Evolutionary conservation across 2,329 filamentous ascomycete species (phyloP), one percentile per base, ranked within the genome.

Genomic region (Lasiodiplodia sp.): DNA sequence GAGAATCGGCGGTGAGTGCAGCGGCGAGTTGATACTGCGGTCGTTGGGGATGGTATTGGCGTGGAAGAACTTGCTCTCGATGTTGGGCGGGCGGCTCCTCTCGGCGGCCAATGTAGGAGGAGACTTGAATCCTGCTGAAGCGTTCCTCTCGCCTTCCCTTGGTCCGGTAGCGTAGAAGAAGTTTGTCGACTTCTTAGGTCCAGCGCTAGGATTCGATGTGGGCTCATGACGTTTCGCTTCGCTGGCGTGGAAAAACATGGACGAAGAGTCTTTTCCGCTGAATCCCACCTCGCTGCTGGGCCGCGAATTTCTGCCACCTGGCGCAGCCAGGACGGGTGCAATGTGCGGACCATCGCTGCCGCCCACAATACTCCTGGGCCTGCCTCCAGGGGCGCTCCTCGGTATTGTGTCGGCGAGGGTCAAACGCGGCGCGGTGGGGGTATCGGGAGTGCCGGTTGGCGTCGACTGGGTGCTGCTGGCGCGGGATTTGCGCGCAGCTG

Each of bases 161-260:
- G 85, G 83, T 23, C 84, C 79, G 72, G 85, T 85, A 5, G 84
- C 84, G 72, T 86, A 85, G 71, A 86, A 82, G 75, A 87, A 87
- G 1, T 79, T 77, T 4, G 83, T 77, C 47, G 79, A 77, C 72
- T 85, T 87, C 77, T 80, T 83, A 28, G 72, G 68, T 10, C 31
- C 31, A 34, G 31, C 7, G 4, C 71, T 70, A 71, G 72, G 71
- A 49, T 68, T 69, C 69, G 51, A 63, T 31, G 56, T 77, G 49
- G 77, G 77, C 69, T 78, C 79, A 69, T 78, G 78, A 18, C 75
- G 68, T 74, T 78, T 69, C 49, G 87, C 91, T 73, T 97, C 93
- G 77, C 90, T 93, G 34, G 94, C 96, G 78, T 96, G 94, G 79
- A 99, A 97, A 85, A 98, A 98, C 82, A 93, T 95, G 66, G 90